Evolutionary conservation across 140 eudicot species (phyloP).

Genomic region (Flaveria floridana): DNA sequence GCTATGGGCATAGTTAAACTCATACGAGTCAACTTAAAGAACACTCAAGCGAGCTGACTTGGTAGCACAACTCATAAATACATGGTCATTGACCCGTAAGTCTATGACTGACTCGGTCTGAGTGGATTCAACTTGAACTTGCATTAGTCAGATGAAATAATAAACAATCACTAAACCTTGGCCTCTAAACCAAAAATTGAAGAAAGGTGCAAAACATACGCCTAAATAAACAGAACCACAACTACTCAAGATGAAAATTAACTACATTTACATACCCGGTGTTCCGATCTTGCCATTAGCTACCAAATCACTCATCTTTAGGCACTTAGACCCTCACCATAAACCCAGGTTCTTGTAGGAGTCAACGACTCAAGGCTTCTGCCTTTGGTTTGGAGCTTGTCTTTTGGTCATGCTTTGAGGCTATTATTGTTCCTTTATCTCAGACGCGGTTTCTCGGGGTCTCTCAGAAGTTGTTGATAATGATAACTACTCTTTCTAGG

Average conservation of each 20-base stretch:
- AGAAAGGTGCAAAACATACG: neutral
- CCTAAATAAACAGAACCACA: neutral
- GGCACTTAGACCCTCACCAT: neutral
- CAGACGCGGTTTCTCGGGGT: neutral
- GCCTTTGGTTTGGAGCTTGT: neutral
- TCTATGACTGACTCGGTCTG: neutral
- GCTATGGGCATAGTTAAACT: conserved; percentile 7
- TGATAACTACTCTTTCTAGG: neutral
- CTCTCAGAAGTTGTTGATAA: neutral
- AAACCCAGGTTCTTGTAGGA: neutral
- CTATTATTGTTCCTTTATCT: neutral
- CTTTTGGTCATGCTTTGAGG: neutral
- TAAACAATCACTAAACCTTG: neutral
- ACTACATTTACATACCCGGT: neutral
- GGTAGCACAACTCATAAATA: conserved; percentile 10
- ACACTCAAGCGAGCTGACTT: neutral
- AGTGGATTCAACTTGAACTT: neutral
- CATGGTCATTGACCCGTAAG: neutral
- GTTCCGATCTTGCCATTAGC: neutral
- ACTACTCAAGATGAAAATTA: neutral
- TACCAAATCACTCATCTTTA: neutral
- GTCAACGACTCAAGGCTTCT: neutral
- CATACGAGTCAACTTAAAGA: neutral
- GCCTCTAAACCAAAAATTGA: neutral
- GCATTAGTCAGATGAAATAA: neutral